A percentile compares a stretch with the other conserved stretches of the same genome.
Evolutionary conservation across 257 asterid genomes (phyloP).

Genomic region (Handroanthus guayacan): DNA sequence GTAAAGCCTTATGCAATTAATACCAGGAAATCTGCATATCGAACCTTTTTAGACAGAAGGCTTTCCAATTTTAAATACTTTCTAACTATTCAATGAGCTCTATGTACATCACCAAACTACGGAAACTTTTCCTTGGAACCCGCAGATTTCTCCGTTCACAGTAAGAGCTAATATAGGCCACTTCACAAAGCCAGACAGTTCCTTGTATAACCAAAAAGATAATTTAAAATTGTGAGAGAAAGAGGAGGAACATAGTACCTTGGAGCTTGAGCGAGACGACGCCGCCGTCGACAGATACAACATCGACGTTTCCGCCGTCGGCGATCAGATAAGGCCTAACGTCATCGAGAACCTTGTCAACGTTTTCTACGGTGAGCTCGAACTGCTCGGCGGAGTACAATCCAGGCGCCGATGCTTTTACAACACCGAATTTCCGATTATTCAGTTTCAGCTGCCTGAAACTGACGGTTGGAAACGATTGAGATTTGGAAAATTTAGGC

Average conservation of each 20-base stretch:
- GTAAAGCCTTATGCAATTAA: not conserved
- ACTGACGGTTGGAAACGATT: conserved; percentile 22
- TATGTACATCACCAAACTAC: not conserved
- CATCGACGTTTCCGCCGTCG: conserved; percentile 92
- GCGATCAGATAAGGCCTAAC: conserved; percentile 93
- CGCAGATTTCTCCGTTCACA: not conserved
- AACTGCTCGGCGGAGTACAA: conserved; percentile 80
- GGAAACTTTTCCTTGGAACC: not conserved
- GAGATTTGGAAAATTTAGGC: conserved; percentile 30
- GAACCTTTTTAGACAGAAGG: not conserved
- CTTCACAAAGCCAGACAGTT: not conserved
- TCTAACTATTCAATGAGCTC: not conserved
- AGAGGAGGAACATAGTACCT: conserved; percentile 44
- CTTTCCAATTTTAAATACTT: not conserved
- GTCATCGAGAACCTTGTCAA: conserved; percentile 78
- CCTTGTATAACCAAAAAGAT: not conserved
- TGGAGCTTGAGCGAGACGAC: conserved; percentile 85
- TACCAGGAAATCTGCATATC: conserved; percentile 4
- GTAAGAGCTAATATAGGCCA: not conserved
- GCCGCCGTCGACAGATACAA: conserved; percentile 82
- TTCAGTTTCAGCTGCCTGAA: conserved; percentile 31
- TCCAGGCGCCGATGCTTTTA: conserved; percentile 57
- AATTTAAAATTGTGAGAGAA: not conserved
- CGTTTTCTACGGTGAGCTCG: conserved; percentile 79
- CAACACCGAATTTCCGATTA: conserved; percentile 34